Evolutionary conservation across 163 green algal species (phyloP).

Genomic region (Chlamydomonas reinhardtii): DNA sequence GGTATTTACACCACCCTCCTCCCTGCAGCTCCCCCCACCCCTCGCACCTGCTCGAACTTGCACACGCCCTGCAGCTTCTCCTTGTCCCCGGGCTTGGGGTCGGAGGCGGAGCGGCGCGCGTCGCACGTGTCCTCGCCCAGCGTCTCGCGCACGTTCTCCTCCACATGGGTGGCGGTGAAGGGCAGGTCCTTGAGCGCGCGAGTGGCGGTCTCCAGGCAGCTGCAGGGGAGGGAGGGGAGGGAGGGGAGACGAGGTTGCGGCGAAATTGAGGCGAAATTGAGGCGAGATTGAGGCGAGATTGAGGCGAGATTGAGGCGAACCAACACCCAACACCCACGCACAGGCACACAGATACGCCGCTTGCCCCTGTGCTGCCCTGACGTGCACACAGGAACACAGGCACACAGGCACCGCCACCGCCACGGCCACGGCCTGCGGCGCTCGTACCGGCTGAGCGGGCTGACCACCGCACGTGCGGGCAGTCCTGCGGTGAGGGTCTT

Average conservation of each 20-base stretch:
- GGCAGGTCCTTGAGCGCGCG: slow-evolving; percentile 52
- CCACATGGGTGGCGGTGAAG: slow-evolving; percentile 57
- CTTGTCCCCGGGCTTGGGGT: neutral
- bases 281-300: no score
- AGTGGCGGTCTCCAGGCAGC: slow-evolving; percentile 67
- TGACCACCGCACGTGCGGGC: slow-evolving; percentile 56
- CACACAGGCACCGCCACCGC: neutral
- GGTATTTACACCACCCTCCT: no score
- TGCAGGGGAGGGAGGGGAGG: slow-evolving; percentile 1
- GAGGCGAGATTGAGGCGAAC: no score
- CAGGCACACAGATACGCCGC: no score
- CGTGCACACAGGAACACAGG: no score
- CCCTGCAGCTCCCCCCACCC: no score
- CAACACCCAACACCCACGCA: no score
- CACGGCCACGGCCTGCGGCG: no score
- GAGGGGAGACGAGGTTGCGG: neutral
- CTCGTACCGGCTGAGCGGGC: slow-evolving; percentile 62
- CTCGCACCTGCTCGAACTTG: slow-evolving; percentile 47
- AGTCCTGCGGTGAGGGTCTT: slow-evolving; percentile 55
- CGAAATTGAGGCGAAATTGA: neutral
- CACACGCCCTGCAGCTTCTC: slow-evolving; percentile 53
- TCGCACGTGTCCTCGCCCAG: slow-evolving; percentile 76
- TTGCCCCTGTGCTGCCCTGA: no score
- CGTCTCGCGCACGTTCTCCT: slow-evolving; percentile 75
- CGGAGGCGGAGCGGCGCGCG: slow-evolving; percentile 57